Conservation (phyloP, 1,284 basidiomycete genomes). For the Ustilago hordei region DNA sequence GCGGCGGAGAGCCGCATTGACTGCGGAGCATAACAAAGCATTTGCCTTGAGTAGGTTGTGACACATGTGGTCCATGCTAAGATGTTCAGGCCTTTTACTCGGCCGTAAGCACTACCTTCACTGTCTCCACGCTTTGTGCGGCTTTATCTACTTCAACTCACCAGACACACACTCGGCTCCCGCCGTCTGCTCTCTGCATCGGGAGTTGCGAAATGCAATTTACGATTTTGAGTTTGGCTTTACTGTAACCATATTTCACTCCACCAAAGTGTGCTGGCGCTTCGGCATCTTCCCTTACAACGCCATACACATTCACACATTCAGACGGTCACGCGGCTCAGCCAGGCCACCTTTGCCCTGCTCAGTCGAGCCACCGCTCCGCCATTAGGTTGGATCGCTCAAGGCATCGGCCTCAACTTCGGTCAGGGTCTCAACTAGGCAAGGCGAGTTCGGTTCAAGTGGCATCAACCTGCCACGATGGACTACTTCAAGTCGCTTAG, state of each 20-base stretch:
- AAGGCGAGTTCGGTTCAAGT: not conserved
- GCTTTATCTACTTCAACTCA: no score
- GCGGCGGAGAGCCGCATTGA: no score
- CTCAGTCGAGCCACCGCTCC: not conserved
- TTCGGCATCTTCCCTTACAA: not conserved
- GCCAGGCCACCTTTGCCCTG: not conserved
- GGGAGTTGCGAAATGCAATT: slow-evolving; percentile 12
- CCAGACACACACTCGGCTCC: not conserved
- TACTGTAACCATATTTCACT: no score
- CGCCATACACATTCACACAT: not conserved
- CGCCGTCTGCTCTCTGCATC: slow-evolving; percentile 2
- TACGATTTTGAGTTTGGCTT: not conserved
- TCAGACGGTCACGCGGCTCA: not conserved
- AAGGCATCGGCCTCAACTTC: no score
- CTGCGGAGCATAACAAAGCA: no score
- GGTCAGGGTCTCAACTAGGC: not conserved
- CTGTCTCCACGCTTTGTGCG: no score
- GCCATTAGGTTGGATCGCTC: not conserved
- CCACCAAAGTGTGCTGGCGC: not conserved
- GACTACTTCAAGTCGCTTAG: slow-evolving; percentile 85
- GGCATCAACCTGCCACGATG: slow-evolving; percentile 73
- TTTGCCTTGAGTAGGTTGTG: no score
- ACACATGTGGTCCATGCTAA: no score
- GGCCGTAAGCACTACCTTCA: no score
- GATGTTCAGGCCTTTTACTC: no score